Evolutionary conservation across 1,284 basidiomycete species (phyloP).

Genomic region (Bjerkandera adusta): DNA sequence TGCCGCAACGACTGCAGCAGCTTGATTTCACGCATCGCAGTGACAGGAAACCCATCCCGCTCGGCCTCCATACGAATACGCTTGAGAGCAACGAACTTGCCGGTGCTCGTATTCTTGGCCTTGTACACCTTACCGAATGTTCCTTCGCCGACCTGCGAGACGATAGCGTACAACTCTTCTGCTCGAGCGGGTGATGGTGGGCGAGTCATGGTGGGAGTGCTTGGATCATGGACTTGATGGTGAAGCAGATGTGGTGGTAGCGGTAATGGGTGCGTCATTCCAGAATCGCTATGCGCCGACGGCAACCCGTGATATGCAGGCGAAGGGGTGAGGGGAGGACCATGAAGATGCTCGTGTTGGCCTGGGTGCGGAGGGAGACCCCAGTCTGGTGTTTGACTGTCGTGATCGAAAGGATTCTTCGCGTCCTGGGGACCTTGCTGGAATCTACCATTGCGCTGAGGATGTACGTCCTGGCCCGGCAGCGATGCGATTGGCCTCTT

Average conservation of each 20-base stretch:
- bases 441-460: not conserved
- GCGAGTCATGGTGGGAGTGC: conserved; percentile 6
- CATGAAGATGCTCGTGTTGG: conserved; percentile 1
- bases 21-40: conserved; percentile 99
- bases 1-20: conserved; percentile 90
- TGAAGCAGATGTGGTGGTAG: not conserved
- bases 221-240: not conserved
- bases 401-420: no score
- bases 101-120: conserved; percentile 80
- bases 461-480: not conserved
- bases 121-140: conserved; percentile 99
- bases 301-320: not conserved
- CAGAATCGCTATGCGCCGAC: no score
- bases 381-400: no score
- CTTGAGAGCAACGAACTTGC: conserved; percentile 87
- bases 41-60: conserved; percentile 97
- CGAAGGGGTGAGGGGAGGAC: conserved; percentile 4
- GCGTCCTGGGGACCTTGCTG: no score
- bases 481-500: not conserved
- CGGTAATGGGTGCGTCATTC: not conserved
- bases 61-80: conserved; percentile 98
- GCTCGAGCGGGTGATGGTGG: conserved; percentile 24
- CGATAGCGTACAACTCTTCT: conserved; percentile 79
- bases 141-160: conserved; percentile 96
- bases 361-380: conserved; percentile 2